Evolutionary conservation across 352 stramenopile genomes (phyloP).

Genomic region (Elongisporangium undulatum): DNA sequence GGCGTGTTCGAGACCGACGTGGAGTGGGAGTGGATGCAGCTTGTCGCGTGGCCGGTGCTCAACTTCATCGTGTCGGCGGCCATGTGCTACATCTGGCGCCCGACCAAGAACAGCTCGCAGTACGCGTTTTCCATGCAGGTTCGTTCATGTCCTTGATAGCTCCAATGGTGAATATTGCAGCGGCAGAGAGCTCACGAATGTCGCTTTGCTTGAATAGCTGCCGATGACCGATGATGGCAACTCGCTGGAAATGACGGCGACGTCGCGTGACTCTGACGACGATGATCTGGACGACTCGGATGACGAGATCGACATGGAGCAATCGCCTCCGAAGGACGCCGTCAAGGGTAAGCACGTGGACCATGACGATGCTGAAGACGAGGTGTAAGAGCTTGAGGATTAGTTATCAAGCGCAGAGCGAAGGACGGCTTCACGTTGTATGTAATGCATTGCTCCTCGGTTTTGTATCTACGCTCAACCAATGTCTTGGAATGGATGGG

Average conservation of each 20-base stretch:
- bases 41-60: constrained; percentile 89
- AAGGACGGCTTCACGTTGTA: background rate
- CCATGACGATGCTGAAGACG: constrained; percentile 41
- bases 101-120: constrained; percentile 80
- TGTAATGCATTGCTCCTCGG: constrained; percentile 8
- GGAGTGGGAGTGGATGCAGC: constrained; percentile 89
- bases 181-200: background rate
- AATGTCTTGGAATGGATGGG: no score
- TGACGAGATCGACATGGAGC: constrained; percentile 37
- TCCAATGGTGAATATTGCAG: background rate
- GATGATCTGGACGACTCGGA: constrained; percentile 67
- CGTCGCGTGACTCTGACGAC: constrained; percentile 38
- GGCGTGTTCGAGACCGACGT: constrained; percentile 89
- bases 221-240: constrained; percentile 65
- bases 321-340: constrained; percentile 24
- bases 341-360: constrained; percentile 19
- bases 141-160: constrained; percentile 5
- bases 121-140: constrained; percentile 86
- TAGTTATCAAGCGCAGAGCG: background rate
- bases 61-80: constrained; percentile 89
- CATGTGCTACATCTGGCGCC: constrained; percentile 90
- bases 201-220: constrained; percentile 27
- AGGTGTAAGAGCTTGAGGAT: constrained; percentile 17
- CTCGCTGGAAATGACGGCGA: constrained; percentile 57
- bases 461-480: background rate